phyloP scores from a whole-genome alignment of 2,329 filamentous ascomycete species.

The Monilinia polystroma region DNA sequence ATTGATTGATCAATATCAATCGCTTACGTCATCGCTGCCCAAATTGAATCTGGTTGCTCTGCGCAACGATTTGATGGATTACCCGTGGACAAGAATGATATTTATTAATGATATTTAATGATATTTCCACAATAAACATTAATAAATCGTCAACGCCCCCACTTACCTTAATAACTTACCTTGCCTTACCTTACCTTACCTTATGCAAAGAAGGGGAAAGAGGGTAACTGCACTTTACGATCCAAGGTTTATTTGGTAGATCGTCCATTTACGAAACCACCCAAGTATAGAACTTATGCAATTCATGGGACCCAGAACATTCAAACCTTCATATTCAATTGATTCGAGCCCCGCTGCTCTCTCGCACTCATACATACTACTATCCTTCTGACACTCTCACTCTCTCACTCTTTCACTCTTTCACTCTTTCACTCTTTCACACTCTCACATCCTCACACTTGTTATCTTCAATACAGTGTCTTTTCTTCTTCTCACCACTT shows the following conservation, averaged over 20 bases:
- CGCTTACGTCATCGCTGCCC: constrained; percentile 14
- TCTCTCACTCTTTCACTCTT: neutral
- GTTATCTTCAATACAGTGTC: neutral
- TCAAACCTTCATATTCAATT: constrained; percentile 12
- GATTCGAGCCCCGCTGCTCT: neutral
- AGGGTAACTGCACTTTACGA: no score
- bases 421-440: neutral
- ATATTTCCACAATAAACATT: constrained; percentile 5
- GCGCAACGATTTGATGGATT: neutral
- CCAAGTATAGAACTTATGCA: neutral
- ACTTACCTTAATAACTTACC: neutral
- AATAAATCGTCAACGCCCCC: neutral
- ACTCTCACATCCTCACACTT: neutral
- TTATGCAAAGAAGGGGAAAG: constrained; percentile 9
- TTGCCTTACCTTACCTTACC: neutral
- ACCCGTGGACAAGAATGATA: no score
- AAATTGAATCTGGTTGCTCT: constrained; percentile 1
- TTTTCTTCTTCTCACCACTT: neutral
- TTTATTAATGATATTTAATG: neutral
- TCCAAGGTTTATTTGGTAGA: constrained; percentile 2
- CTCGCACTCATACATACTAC: neutral
- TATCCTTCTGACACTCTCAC: neutral
- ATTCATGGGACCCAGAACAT: constrained; percentile 6
- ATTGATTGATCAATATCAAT: neutral
- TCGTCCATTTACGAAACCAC: neutral